Base-by-base conservation (phyloP, 202 grass and related monocot species). In the Setaria italica region DNA sequence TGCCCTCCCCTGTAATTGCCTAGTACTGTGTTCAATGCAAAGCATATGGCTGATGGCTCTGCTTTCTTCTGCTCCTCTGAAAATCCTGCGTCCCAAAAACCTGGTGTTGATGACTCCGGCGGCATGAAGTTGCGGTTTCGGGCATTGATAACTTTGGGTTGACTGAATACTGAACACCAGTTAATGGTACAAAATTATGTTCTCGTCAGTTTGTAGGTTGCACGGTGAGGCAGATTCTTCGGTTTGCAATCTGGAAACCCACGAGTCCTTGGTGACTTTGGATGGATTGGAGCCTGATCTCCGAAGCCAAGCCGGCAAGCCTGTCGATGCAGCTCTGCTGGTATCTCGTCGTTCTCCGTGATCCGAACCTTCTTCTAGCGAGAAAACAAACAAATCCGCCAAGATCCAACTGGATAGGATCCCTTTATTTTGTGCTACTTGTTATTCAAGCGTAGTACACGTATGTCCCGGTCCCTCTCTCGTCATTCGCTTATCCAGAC, bases 1-100 rank as follows among this genome's bases (percentile, higher is more conserved):
- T 53, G 77, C 14, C 1, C 58, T 45, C 62, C 62, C 13, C n/a
- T 87, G 86, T 87, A 77, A 70, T 62, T 77, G n/a, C 10, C 11
- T 68, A 75, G 58, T 50, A 54, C 4, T 42, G 34, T 41, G 57
- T 57, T 42, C 11, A 67, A 74, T 80, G 57, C 55, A 12, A n/a
- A 79, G 11, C 46, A 34, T 41, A 41, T 41, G 37, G 37, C 37
- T 39, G 37, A 39, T 66, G 15, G 0, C 47, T 49, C 50, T 54
- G 51, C 51, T 54, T 54, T 33, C 56, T 73, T 37, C 4, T 72
- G 4, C 35, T 74, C n/a, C 4, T 45, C 35, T 66, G 12, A 4
- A 56, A 17, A 56, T 37, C 69, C 2, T 53, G 56, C 34, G 9
- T 53, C 12, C 14, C 30, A 8, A 45, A 39, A 9, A 9, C 6